phyloP scores from a whole-genome alignment of 2,329 filamentous ascomycete genomes.

The Fonsecaea pugnacius region DNA sequence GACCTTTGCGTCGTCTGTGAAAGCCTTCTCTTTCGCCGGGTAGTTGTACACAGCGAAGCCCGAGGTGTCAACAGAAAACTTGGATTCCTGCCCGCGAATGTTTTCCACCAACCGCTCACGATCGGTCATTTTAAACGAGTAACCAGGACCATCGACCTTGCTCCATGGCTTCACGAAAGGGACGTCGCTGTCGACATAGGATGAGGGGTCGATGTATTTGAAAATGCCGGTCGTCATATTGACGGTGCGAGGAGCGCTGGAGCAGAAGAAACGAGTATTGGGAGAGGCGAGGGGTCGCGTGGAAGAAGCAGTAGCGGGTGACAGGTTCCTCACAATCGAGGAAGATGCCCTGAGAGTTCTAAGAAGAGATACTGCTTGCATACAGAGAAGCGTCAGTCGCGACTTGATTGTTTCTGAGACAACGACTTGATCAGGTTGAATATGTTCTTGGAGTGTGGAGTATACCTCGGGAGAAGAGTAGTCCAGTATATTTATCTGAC shows the following conservation, averaged over 20 bases:
- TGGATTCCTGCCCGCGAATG: conserved; percentile 56
- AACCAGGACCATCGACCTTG: conserved; percentile 66
- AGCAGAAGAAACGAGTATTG: conserved; percentile 18
- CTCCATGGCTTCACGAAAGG: conserved; percentile 60
- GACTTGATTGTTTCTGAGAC: not conserved
- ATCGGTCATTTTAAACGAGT: conserved; percentile 57
- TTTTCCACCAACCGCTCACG: conserved; percentile 58
- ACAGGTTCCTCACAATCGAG: conserved; percentile 23
- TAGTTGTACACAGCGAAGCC: conserved; percentile 62
- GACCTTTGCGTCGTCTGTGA: conserved; percentile 61
- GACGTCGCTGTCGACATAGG: conserved; percentile 47
- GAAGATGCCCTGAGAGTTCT: conserved; percentile 22
- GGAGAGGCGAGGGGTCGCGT: conserved; percentile 8
- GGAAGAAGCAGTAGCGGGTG: conserved; percentile 5
- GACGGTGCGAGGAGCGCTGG: conserved; percentile 11
- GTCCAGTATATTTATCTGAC: conserved; percentile 7
- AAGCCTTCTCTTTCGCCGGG: conserved; percentile 59
- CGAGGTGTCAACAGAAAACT: conserved; percentile 61
- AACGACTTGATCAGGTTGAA: not conserved
- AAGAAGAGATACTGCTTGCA: conserved; percentile 19
- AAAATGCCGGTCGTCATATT: conserved; percentile 64
- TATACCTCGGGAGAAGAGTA: not conserved
- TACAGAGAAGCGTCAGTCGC: conserved; percentile 9
- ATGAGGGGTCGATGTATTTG: conserved; percentile 63
- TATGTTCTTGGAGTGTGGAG: not conserved